Conservation (phyloP, 1,139 yeast genomes). For the Geotrichum australiense region DNA sequence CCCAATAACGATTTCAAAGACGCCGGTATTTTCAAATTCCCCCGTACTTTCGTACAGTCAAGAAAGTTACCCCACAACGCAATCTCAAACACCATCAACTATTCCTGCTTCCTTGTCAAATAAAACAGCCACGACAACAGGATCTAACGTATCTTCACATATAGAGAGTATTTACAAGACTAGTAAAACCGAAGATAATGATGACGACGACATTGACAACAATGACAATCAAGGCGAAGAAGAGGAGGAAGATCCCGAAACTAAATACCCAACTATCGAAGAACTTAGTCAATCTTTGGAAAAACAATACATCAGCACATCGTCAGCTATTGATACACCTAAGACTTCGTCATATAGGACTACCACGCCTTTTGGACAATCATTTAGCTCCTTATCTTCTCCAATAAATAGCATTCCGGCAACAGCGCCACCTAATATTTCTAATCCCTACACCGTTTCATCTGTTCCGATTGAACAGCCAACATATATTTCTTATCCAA, state of each 20-base stretch:
- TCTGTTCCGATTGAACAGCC: constrained; percentile 2
- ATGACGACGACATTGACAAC: constrained; percentile 19
- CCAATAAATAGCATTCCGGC: constrained; percentile 1
- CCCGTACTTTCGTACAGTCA: neutral
- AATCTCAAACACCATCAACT: constrained; percentile 5
- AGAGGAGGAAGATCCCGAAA: constrained; percentile 21
- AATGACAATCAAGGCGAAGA: constrained; percentile 17
- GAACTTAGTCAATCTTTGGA: constrained; percentile 29
- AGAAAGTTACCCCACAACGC: neutral
- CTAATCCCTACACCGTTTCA: neutral
- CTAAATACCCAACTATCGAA: constrained; percentile 33
- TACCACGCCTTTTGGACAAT: constrained; percentile 5
- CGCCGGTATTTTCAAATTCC: neutral
- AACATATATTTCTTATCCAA: constrained; percentile 4
- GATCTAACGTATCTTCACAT: constrained; percentile 2
- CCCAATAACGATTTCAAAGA: constrained; percentile 1
- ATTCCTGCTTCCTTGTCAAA: constrained; percentile 10
- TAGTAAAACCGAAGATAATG: constrained; percentile 9
- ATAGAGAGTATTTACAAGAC: constrained; percentile 1
- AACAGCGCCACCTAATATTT: constrained; percentile 4
- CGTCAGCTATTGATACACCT: constrained; percentile 7
- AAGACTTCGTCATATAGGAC: constrained; percentile 8
- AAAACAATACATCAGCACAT: constrained; percentile 21
- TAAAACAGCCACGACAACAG: constrained; percentile 7
- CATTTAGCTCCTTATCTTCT: constrained; percentile 9